Conservation (phyloP, 768 basidiomycete species). For the Termitomyces sp. region DNA sequence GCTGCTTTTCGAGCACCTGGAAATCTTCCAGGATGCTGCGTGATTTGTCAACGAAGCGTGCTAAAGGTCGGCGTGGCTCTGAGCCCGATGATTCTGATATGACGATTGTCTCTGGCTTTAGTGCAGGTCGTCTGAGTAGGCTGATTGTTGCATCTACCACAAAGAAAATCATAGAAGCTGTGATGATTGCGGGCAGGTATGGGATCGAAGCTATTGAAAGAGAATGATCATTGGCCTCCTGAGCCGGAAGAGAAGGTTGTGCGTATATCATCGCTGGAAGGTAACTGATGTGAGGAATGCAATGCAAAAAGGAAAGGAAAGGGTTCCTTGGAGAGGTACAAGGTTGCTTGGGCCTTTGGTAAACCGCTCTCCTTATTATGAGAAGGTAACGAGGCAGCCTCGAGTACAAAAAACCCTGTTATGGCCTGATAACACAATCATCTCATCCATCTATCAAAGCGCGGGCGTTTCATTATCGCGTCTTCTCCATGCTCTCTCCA, state of each 20-base stretch:
- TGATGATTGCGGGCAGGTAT: slow-evolving; percentile 25
- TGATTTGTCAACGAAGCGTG: slow-evolving; percentile 17
- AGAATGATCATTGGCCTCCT: slow-evolving; percentile 4
- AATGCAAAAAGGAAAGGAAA: neutral
- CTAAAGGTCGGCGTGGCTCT: slow-evolving; percentile 5
- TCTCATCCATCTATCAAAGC: slow-evolving; percentile 5
- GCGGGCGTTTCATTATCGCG: slow-evolving; percentile 5
- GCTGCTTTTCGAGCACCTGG: slow-evolving; percentile 21
- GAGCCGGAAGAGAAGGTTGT: slow-evolving; percentile 12
- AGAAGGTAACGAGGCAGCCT: slow-evolving; percentile 14
- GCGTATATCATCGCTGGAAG: slow-evolving; percentile 7
- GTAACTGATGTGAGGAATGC: neutral
- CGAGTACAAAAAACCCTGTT: slow-evolving; percentile 6
- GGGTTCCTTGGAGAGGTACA: neutral
- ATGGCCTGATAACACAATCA: slow-evolving; percentile 4
- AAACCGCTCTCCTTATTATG: slow-evolving; percentile 7
- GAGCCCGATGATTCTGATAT: neutral
- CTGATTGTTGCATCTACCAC: slow-evolving; percentile 26
- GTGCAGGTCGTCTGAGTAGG: slow-evolving; percentile 11
- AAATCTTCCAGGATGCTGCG: slow-evolving; percentile 23
- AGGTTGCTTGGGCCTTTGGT: slow-evolving; percentile 4
- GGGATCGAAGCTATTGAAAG: slow-evolving; percentile 14
- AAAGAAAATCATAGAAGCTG: slow-evolving; percentile 26
- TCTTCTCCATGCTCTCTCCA: slow-evolving; percentile 14
- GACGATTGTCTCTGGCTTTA: slow-evolving; percentile 14